phyloP scores from a whole-genome alignment of 1,284 basidiomycete genomes.

The Irpex sp. region DNA sequence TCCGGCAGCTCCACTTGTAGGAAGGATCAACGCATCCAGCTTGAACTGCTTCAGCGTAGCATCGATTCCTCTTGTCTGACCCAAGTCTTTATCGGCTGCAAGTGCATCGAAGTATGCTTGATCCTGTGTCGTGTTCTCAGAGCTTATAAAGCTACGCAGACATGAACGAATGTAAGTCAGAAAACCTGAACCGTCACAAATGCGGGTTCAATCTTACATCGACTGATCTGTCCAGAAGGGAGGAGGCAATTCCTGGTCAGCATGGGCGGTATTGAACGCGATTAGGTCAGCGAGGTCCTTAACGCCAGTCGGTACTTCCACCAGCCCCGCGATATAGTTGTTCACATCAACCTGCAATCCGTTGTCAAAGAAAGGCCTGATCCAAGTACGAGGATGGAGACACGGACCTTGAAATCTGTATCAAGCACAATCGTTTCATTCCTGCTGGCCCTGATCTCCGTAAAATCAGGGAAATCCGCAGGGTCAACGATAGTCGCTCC shows the following conservation, averaged over 20 bases:
- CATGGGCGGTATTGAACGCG: slow-evolving; percentile 38
- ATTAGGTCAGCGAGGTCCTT: slow-evolving; percentile 38
- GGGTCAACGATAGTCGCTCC: slow-evolving; percentile 43
- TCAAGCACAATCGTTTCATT: slow-evolving; percentile 32
- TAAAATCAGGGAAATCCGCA: slow-evolving; percentile 34
- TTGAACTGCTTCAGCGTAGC: slow-evolving; percentile 36
- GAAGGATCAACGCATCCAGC: slow-evolving; percentile 43
- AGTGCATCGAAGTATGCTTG: slow-evolving; percentile 37
- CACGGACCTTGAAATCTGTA: slow-evolving; percentile 39
- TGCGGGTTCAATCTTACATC: slow-evolving; percentile 25
- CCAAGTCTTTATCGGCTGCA: slow-evolving; percentile 32
- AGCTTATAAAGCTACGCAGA: slow-evolving; percentile 31
- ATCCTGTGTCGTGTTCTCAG: slow-evolving; percentile 33
- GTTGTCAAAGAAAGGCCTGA: too few relatives aligned
- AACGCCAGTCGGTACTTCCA: slow-evolving; percentile 34
- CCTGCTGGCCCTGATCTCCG: slow-evolving; percentile 28
- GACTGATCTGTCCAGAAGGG: slow-evolving; percentile 39
- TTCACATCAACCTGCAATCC: slow-evolving; percentile 29
- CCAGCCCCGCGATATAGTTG: slow-evolving; percentile 29
- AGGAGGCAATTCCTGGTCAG: slow-evolving; percentile 35
- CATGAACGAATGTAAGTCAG: not conserved
- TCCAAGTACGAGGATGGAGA: too few relatives aligned
- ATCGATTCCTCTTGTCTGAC: slow-evolving; percentile 42
- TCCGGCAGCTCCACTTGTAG: slow-evolving; percentile 28
- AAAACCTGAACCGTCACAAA: not conserved